Evolutionary conservation across 2,329 filamentous ascomycete genomes (phyloP), one percentile per base, ranked within the genome.

Genomic region (Alternaria conjuncta): DNA sequence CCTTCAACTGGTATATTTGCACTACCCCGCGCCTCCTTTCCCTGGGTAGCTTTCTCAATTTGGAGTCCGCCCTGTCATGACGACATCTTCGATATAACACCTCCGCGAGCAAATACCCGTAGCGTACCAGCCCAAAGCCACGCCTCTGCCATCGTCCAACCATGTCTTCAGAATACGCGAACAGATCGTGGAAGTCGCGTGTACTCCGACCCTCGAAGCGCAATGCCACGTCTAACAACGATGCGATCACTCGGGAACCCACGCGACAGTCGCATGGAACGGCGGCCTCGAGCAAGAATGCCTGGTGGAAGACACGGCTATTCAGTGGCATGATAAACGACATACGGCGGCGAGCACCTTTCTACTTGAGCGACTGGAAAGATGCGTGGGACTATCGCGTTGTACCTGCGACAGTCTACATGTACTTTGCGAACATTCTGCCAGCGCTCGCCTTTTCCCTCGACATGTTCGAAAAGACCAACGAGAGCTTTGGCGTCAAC

Each of bases 391-490:
- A 96, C 77, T 97, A 97, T 82, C 88, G 93, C 57, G 92, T 97
- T 45, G 86, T 97, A 43, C 93, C 93, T 1, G 92, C 92, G 15
- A 96, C 93, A 6, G 72, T 96, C 28, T 96, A 96, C 81, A 97
- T 96, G 92, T 97, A 96, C 83, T 97, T 96, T 86, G 93, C 93
- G 67, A 96, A 96, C 82, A 96, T 97, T 74, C 82, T 97, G 12
- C 93, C 94, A 1, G 93, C 94, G 1, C 82, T 97, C 63, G 94
- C 94, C 51, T 97, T 97, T 81, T 96, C 92, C 2, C 85, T 97
- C 57, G 93, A 97, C 80, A 97, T 97, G 94, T 96, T 96, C 76
- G 91, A 90, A 65, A 95, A 94, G 81, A 97, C 93, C 0, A 84
- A 90, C 65, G 91, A 90, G 80, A 91, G 92, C 70, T 97, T 93